A percentile compares a stretch with the other conserved stretches of the same genome.
phyloP scores from a whole-genome alignment of 129 eudicot species.

The Chrysanthemum makinoi region DNA sequence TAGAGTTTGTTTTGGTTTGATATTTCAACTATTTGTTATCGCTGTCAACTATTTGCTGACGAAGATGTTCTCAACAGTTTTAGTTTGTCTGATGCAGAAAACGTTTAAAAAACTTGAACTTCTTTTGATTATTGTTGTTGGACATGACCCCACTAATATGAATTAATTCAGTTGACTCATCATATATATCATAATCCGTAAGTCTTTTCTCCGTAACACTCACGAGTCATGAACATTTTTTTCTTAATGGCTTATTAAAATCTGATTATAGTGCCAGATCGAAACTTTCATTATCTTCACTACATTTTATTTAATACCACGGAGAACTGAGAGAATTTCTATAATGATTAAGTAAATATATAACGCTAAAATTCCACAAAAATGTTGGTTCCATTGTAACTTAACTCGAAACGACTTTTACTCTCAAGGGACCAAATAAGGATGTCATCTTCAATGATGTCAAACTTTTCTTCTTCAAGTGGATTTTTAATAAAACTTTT shows the following conservation, averaged over 20 bases:
- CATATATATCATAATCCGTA: neutral
- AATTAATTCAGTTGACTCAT: slow-evolving; percentile 15
- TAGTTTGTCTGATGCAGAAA: slow-evolving; percentile 34
- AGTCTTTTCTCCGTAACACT: slow-evolving; percentile 11
- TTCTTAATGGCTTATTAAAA: too few species aligned
- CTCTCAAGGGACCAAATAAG: too few species aligned
- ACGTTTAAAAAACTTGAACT: slow-evolving; percentile 3
- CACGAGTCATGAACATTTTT: neutral
- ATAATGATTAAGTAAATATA: too few species aligned
- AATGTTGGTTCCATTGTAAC: too few species aligned
- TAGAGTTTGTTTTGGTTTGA: slow-evolving; percentile 24
- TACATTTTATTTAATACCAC: neutral
- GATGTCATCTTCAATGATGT: neutral
- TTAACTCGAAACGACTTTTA: too few species aligned
- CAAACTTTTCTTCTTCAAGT: neutral
- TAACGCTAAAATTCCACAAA: too few species aligned
- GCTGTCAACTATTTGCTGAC: slow-evolving; percentile 5
- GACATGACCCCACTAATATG: slow-evolving; percentile 21
- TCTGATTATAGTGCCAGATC: neutral
- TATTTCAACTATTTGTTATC: neutral
- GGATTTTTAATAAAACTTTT: neutral
- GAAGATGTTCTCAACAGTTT: neutral
- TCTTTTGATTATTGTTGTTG: slow-evolving; percentile 12
- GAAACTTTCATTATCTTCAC: too few species aligned
- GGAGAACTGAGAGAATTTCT: neutral